Base-by-base conservation (phyloP, 192 early-diverging fungal genomes). In the Coemansia sp. region DNA sequence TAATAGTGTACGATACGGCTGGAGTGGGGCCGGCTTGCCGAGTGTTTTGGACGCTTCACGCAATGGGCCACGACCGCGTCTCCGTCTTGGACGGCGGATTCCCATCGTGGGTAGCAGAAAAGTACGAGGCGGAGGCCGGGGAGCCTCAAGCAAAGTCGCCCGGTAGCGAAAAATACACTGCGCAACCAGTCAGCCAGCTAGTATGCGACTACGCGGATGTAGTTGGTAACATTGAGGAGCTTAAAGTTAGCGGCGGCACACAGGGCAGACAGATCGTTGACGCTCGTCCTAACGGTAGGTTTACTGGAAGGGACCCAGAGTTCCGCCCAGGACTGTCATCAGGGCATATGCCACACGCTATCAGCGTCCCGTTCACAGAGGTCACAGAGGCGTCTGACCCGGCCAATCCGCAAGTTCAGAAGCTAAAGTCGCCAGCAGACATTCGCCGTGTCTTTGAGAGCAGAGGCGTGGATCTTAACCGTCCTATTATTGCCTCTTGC, bases 21-120 rank as follows among this genome's bases (percentile, higher is more conserved):
- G 95, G 95, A 6, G 82, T 93, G 35, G 86, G 90, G 53, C 90
- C 95, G 13, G 89, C 95, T 7, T 88, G 88, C 44, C 88, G 97
- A 15, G 92, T 94, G 20, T 97, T 91, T 75, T 99, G 95, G 95
- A 95, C 93, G 49, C 24, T 52, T 29, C 49, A 52, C 49, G 49
- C 49, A 29, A 52, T 52, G 89, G 93, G 93, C 13, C 97, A 98
- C 63, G 60, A 90, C 34, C 90, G 91, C 3, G 88, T 95, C 2
- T 94, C 92, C 35, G 87, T 98, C 6, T 74, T 98, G 59, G 86
- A 98, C 49, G 97, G 97, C 24, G 97, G 97, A 9, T 70, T 98
- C 37, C 88, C 87, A 2, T 87, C 85, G 35, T 98, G 97, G 97
- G 71, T 80, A 9, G 67, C 66, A 6, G 86, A 85, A 22, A 78